phyloP scores from a whole-genome alignment of 805 yeast species.

The Ogataea trehaloabstinens region DNA sequence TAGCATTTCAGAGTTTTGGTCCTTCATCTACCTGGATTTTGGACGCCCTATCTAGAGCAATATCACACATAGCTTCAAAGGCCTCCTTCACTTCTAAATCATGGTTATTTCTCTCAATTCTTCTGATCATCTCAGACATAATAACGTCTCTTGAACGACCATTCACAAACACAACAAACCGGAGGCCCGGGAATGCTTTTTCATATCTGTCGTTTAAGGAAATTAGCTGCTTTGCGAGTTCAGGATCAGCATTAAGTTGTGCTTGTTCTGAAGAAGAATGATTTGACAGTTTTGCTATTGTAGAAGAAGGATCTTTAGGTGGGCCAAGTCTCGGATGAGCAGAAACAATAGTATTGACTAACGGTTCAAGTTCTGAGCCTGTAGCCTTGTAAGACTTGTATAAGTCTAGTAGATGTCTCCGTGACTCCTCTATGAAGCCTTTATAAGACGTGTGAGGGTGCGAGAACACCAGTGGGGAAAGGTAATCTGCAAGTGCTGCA shows the following conservation, averaged over 20 bases:
- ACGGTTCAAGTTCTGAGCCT: slow-evolving; percentile 1
- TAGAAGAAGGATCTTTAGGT: slow-evolving; percentile 28
- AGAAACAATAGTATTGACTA: slow-evolving; percentile 55
- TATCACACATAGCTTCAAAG: slow-evolving; percentile 87
- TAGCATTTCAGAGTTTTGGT: neutral
- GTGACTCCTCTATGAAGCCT: slow-evolving; percentile 23
- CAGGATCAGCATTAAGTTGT: slow-evolving; percentile 50
- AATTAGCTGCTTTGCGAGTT: slow-evolving; percentile 49
- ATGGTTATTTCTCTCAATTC: slow-evolving; percentile 58
- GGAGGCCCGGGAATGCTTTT: slow-evolving; percentile 55
- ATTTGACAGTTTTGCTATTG: slow-evolving; percentile 46
- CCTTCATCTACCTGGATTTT: slow-evolving; percentile 29
- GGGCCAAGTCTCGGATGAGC: slow-evolving; percentile 93
- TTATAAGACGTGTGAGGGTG: slow-evolving; percentile 22
- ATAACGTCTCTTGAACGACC: slow-evolving; percentile 69
- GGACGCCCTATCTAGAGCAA: slow-evolving; percentile 74
- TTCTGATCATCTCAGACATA: slow-evolving; percentile 56
- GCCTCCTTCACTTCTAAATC: slow-evolving; percentile 61
- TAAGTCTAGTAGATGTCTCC: slow-evolving; percentile 7
- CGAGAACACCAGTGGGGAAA: slow-evolving; percentile 30
- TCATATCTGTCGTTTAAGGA: slow-evolving; percentile 52
- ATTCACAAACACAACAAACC: slow-evolving; percentile 87
- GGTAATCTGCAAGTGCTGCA: slow-evolving; percentile 39
- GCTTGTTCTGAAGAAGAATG: slow-evolving; percentile 75
- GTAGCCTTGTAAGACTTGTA: slow-evolving; percentile 1